These are phyloP conservation scores for Trichosporon coremiiforme DNA, from an alignment of 1,284 basidiomycete species.

Conservation along the genomic window DNA sequence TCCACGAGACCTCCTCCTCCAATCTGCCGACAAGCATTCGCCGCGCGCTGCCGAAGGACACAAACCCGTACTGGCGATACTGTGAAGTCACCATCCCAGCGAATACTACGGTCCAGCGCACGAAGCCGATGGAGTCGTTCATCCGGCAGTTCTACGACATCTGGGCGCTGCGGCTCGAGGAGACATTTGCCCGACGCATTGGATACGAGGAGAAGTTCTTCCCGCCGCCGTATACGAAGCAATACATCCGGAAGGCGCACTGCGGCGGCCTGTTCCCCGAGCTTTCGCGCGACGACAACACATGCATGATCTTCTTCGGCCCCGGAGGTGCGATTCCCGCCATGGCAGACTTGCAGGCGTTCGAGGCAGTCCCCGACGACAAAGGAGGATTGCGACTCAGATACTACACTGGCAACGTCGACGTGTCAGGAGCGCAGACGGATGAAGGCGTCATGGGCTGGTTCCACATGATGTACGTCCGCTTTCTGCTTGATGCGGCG, in stretches of 20 bases:
- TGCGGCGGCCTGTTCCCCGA: conserved; percentile 3
- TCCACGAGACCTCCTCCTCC: neutral
- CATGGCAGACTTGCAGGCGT: conserved; percentile 3
- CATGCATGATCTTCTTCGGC: neutral
- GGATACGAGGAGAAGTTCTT: neutral
- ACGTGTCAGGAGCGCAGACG: neutral
- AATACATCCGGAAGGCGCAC: neutral
- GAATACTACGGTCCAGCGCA: neutral
- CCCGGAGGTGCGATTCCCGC: neutral
- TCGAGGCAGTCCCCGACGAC: neutral
- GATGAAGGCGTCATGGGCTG: neutral
- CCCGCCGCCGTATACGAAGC: neutral
- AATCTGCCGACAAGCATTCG: neutral
- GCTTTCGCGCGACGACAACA: neutral
- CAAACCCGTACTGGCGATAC: neutral
- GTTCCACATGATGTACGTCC: neutral
- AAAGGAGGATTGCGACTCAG: neutral
- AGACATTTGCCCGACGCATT: neutral
- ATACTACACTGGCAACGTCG: conserved; percentile 3
- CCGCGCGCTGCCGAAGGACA: neutral
- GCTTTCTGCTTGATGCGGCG: neutral
- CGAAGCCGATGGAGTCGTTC: conserved; percentile 2
- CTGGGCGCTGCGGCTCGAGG: neutral
- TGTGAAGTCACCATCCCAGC: neutral
- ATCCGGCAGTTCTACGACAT: conserved; percentile 8